Evolutionary conservation across 805 yeast species (phyloP), one percentile per base, ranked within the genome.

Genomic region (Suhomyces pyralidae): DNA sequence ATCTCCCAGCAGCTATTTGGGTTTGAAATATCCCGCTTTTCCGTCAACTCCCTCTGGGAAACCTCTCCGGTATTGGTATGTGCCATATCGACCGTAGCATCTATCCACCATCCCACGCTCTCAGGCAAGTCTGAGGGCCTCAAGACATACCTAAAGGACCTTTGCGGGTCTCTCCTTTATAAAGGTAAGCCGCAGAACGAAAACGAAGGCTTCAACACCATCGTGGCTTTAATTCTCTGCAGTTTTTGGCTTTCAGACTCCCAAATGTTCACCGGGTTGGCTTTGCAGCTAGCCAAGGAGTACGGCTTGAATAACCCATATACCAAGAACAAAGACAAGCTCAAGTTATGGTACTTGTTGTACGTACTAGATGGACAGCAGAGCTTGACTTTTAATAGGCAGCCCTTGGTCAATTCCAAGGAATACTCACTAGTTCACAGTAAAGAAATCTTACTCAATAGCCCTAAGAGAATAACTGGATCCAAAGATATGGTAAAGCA

Each of bases 281-380:
- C 90, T 0, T 61, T 85, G n/a, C 88, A 85, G 59, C 64, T 85
- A 25, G 88, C 89, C 0, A 79, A 79, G 52, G 82, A 77, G 49
- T 70, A 80, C 55, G 78, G 80, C 4, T 60, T 82, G 30, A 79
- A 76, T 60, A 59, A 63, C 20, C 70, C 73, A 10, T 51, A 47
- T 30, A 45, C 61, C 8, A 58, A 55, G 47, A 60, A 46, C n/a
- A 71, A 70, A 53, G 81, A 81, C 45, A 70, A 81, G 48, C 65
- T 84, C 46, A 83, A 82, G 58, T 67, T 85, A 44, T 85, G 90
- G 90, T 85, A 84, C 61, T 68, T 85, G 53, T 66, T 85, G 19
- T 85, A 81, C 63, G 79, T 84, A 8, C 67, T 84, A 36, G 90
- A 85, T 65, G 88, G 89, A 0, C 88, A 85, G 57, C 89, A 85